Conservation (phyloP, 768 basidiomycete genomes). For the Glaciozyma martinii region DNA sequence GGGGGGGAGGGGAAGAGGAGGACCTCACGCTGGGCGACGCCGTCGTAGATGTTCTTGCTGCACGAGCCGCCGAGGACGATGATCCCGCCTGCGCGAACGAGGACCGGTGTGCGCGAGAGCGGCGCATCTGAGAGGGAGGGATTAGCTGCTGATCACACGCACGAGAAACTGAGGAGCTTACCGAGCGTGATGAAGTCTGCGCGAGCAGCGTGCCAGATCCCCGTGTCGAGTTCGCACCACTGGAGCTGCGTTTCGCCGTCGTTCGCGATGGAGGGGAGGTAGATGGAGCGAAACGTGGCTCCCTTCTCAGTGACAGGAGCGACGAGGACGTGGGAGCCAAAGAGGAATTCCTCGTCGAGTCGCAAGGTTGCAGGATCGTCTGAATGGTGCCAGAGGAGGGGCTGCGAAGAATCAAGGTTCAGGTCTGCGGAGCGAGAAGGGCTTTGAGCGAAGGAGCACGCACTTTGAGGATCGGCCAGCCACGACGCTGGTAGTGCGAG, state of each 20-base stretch:
- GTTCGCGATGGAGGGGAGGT: neutral
- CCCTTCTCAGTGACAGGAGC: conserved; percentile 3
- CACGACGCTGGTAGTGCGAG: conserved; percentile 1
- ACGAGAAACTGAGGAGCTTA: neutral
- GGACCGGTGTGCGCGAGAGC: neutral
- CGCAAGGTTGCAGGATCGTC: neutral
- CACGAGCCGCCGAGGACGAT: conserved; percentile 6
- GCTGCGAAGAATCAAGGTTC: neutral
- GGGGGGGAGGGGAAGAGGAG: conserved; percentile 2
- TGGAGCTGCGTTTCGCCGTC: neutral
- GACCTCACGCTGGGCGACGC: neutral
- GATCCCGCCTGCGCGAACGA: conserved; percentile 4
- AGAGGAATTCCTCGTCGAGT: conserved; percentile 9
- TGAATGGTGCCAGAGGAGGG: conserved; percentile 7
- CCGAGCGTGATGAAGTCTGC: neutral
- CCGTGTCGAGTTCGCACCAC: conserved; percentile 9
- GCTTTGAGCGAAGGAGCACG: too few relatives aligned
- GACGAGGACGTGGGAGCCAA: conserved; percentile 1
- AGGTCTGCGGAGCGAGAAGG: too few relatives aligned
- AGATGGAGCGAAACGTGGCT: neutral
- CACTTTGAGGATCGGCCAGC: neutral
- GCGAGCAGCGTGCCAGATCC: neutral
- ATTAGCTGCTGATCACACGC: neutral
- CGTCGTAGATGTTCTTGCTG: conserved; percentile 4
- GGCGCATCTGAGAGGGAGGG: neutral